Base-by-base conservation (phyloP, 176 grass and related monocot species). In the Ampelocalamus luodianensis region DNA sequence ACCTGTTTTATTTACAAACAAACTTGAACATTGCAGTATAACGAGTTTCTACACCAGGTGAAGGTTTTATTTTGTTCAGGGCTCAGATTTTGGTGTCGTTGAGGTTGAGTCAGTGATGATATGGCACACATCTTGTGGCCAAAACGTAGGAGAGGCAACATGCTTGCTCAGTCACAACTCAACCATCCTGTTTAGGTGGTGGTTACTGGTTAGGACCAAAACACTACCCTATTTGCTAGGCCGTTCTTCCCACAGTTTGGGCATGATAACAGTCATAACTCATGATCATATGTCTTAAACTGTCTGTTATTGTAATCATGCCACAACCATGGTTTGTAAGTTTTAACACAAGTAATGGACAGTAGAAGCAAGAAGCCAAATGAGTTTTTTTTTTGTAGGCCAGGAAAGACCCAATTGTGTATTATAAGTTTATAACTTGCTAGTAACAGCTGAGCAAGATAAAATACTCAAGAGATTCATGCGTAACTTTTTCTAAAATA, bases 121-220 rank as follows among this genome's bases (percentile, higher is more conserved):
- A 80, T 37, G 18, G 0, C 40, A 49, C 5, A 17, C 27, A 83
- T 64, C 69, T 49, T 73, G 63, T 74, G 56, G 40, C 38, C 26
- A 63, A 83, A 73, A 83, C 54, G 11, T 49, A 37, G 13, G 40
- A 73, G 68, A 39, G 40, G 1, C 18, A 80, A 80, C 39, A 73
- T 73, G 81, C 27, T 74, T 37, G 55, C 53, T 10, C 10, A 44
- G 3, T 79, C 77, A 65, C 24, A 60, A 79, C 9, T 79, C 13
- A 17, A 48, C 39, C 38, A 78, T 26, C 5, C 24, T 85, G 40
- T 16, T 68, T 68, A 15, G 7, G 7, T 26, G 45, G 70, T 68
- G 65, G 4, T 53, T 81, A 40, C 32, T 34, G 58, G 58, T 46
- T 12, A 48, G 6, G 65, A 72, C 24, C 37, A 72, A 72, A 49